phyloP scores from a whole-genome alignment of 75 land plant species.

The Larix kaempferi region DNA sequence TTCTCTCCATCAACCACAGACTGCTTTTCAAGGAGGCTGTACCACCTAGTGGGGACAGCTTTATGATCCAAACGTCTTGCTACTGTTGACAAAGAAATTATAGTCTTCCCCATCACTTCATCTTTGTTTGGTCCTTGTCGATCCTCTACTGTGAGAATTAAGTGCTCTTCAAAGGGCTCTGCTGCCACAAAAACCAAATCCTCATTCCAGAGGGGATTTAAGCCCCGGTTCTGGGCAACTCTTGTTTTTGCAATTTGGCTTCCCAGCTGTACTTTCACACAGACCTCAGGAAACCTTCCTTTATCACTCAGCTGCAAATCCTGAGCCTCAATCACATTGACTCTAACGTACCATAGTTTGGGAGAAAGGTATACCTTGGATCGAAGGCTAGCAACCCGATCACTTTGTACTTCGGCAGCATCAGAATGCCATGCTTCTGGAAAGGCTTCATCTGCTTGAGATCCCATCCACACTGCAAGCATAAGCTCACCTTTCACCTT shows the following conservation, averaged over 20 bases:
- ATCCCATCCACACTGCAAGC: slow-evolving; percentile 84
- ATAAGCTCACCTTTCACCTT: slow-evolving; percentile 64
- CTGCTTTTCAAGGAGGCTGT: slow-evolving; percentile 15
- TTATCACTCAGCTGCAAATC: slow-evolving; percentile 43
- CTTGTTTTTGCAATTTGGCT: slow-evolving; percentile 48
- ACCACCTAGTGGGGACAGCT: slow-evolving; percentile 41
- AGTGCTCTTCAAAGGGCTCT: slow-evolving; percentile 64
- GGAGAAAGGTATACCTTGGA: slow-evolving; percentile 70
- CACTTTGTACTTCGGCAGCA: slow-evolving; percentile 42
- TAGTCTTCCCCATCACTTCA: slow-evolving; percentile 41
- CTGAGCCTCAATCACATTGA: slow-evolving; percentile 65
- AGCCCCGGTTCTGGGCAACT: slow-evolving; percentile 10
- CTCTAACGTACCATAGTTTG: slow-evolving; percentile 70
- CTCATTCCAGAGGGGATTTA: slow-evolving; percentile 67
- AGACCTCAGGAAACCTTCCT: slow-evolving; percentile 32
- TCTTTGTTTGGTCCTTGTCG: slow-evolving; percentile 34
- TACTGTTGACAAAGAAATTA: slow-evolving; percentile 26
- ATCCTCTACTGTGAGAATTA: slow-evolving; percentile 56
- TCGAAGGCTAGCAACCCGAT: slow-evolving; percentile 33
- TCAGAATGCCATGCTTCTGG: slow-evolving; percentile 92
- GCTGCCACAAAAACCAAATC: slow-evolving; percentile 60
- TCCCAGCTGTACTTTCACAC: slow-evolving; percentile 53
- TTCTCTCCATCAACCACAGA: slow-evolving; percentile 14
- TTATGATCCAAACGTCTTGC: slow-evolving; percentile 42
- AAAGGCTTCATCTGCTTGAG: slow-evolving; percentile 68